Conservation (phyloP, 208 protist species). For the Crithidia brevicula region DNA sequence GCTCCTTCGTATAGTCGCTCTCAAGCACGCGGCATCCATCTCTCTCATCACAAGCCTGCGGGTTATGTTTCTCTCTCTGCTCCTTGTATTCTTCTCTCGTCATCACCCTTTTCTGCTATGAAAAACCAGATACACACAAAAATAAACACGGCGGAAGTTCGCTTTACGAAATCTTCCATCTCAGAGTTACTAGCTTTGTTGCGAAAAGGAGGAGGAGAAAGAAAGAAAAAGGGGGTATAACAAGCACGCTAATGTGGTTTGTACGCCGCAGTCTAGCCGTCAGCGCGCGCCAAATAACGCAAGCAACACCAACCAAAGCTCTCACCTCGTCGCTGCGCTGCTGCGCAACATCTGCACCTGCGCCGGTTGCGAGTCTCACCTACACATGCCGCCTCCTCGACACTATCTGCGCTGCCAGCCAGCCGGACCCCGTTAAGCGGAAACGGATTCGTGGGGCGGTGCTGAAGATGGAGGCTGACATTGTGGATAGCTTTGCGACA, state of each 20-base stretch:
- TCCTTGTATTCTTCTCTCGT: too few species aligned
- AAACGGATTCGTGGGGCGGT: conserved; percentile 58
- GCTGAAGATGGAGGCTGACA: conserved; percentile 48
- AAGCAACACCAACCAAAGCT: neutral
- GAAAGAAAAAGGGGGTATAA: too few species aligned
- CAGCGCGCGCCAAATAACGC: neutral
- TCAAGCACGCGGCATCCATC: too few species aligned
- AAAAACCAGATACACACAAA: too few species aligned
- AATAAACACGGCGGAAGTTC: too few species aligned
- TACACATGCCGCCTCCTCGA: conserved; percentile 31
- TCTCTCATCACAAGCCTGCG: too few species aligned
- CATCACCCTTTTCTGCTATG: too few species aligned
- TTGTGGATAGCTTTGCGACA: conserved; percentile 56
- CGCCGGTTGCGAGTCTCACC: neutral
- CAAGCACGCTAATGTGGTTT: conserved; percentile 16
- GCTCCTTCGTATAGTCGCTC: too few species aligned
- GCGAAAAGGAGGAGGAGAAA: too few species aligned
- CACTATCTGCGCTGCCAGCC: conserved; percentile 12
- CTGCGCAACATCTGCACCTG: neutral
- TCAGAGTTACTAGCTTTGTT: too few species aligned
- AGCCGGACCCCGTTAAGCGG: conserved; percentile 26
- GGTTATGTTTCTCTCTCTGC: too few species aligned
- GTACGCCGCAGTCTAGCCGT: neutral
- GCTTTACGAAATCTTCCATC: too few species aligned
- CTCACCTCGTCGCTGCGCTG: neutral